phyloP scores from a whole-genome alignment of 2,329 filamentous ascomycete genomes.

The Claviceps africana region DNA sequence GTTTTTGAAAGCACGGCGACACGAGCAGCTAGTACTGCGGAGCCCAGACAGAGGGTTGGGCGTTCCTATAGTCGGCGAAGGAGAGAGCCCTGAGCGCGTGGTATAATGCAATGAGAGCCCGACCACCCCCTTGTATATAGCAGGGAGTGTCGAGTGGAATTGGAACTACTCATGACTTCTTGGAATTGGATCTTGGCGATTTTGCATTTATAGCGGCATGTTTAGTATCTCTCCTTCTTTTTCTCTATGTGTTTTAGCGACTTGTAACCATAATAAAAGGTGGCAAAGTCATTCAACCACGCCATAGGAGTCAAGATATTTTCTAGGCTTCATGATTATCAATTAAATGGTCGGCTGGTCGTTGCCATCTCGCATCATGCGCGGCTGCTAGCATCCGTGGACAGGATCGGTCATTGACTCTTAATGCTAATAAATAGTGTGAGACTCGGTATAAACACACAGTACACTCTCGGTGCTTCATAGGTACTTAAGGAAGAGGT shows the following conservation, averaged over 20 bases:
- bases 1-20: constrained; percentile 72
- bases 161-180: neutral
- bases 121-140: neutral
- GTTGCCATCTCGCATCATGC: no score
- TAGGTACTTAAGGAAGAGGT: no score
- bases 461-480: no score
- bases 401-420: no score
- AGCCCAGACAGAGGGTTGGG: constrained; percentile 80
- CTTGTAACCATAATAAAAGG: neutral
- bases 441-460: no score
- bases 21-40: constrained; percentile 85
- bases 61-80: constrained; percentile 74
- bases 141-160: neutral
- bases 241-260: neutral
- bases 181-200: neutral
- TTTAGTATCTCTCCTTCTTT: neutral
- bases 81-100: constrained; percentile 64
- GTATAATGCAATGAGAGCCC: constrained; percentile 33
- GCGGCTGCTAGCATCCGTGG: neutral
- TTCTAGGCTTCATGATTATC: no score
- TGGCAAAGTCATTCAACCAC: neutral
- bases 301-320: neutral
- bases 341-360: no score
- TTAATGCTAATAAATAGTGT: no score
- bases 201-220: neutral